phyloP scores from a whole-genome alignment of 768 basidiomycete species.

The Asterophora parasitica region DNA sequence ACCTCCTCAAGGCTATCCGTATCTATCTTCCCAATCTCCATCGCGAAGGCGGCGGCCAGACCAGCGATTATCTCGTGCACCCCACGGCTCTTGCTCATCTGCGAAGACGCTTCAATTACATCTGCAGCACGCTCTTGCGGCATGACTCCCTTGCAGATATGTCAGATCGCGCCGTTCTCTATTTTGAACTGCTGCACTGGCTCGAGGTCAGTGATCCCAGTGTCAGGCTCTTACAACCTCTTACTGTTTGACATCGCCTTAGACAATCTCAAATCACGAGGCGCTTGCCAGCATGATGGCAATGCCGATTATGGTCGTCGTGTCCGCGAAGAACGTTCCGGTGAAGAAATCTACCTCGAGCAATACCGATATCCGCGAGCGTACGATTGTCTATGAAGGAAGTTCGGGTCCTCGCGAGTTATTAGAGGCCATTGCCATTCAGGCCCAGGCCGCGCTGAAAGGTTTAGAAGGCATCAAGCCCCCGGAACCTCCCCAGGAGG shows the following conservation, averaged over 20 bases:
- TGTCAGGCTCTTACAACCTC: conserved; percentile 3
- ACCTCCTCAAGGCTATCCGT: conserved; percentile 67
- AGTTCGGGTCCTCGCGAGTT: conserved; percentile 88
- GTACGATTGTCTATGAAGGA: conserved; percentile 85
- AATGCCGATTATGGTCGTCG: conserved; percentile 91
- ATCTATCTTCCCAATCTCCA: conserved; percentile 79
- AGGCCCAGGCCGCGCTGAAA: conserved; percentile 89
- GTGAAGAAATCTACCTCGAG: conserved; percentile 46
- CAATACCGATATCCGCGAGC: conserved; percentile 61
- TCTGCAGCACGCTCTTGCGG: conserved; percentile 79
- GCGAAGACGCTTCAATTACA: conserved; percentile 83
- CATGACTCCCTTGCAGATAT: conserved; percentile 94
- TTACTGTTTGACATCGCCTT: conserved; percentile 1
- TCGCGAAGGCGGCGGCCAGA: conserved; percentile 67
- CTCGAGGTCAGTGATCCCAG: conserved; percentile 61
- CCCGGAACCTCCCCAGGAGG: conserved; percentile 43
- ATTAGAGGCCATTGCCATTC: conserved; percentile 86
- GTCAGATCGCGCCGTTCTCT: conserved; percentile 81
- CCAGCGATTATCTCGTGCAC: conserved; percentile 90
- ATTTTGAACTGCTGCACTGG: conserved; percentile 90
- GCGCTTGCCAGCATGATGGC: conserved; percentile 93
- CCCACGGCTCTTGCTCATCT: conserved; percentile 91
- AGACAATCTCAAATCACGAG: conserved; percentile 94
- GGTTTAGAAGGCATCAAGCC: conserved; percentile 67
- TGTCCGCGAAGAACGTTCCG: conserved; percentile 58